Conservation (phyloP, 768 basidiomycete genomes). For the Lepiota brunneoincarnata region DNA sequence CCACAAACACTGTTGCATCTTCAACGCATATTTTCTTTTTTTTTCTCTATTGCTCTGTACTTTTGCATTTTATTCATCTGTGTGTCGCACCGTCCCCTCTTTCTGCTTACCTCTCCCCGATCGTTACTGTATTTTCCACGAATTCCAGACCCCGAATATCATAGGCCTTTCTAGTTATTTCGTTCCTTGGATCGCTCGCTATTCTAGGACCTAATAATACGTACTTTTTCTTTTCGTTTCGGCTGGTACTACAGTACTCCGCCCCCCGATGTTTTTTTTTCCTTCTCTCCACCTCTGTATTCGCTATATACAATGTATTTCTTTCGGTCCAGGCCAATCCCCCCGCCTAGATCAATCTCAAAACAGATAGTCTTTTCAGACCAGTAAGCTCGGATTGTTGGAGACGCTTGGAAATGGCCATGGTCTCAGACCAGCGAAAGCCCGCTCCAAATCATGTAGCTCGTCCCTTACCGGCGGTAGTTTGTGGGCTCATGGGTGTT, state of each 20-base stretch:
- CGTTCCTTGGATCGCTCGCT: constrained; percentile 4
- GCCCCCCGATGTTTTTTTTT: constrained; percentile 13
- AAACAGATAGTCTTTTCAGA: too few species aligned
- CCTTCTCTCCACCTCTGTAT: constrained; percentile 13
- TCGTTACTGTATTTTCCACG: constrained; percentile 7
- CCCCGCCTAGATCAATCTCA: too few species aligned
- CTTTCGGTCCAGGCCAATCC: not conserved
- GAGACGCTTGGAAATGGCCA: too few species aligned
- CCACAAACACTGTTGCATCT: constrained; percentile 10
- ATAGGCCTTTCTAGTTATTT: constrained; percentile 8
- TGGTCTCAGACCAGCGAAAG: too few species aligned
- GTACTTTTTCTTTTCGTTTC: constrained; percentile 14
- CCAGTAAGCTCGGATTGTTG: too few species aligned
- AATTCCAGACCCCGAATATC: constrained; percentile 11
- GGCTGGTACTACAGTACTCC: constrained; percentile 16
- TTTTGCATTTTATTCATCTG: constrained; percentile 9
- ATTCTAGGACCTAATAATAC: constrained; percentile 7
- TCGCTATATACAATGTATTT: constrained; percentile 8
- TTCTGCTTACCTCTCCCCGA: not conserved
- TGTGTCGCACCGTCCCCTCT: constrained; percentile 2
- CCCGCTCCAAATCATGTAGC: too few species aligned
- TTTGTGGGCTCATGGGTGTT: too few species aligned
- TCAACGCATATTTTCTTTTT: too few species aligned
- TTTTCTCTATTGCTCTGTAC: constrained; percentile 14
- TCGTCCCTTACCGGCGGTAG: too few species aligned